Evolutionary conservation across 2,329 filamentous ascomycete genomes (phyloP).

Genomic region (Blastomyces gilchristii): DNA sequence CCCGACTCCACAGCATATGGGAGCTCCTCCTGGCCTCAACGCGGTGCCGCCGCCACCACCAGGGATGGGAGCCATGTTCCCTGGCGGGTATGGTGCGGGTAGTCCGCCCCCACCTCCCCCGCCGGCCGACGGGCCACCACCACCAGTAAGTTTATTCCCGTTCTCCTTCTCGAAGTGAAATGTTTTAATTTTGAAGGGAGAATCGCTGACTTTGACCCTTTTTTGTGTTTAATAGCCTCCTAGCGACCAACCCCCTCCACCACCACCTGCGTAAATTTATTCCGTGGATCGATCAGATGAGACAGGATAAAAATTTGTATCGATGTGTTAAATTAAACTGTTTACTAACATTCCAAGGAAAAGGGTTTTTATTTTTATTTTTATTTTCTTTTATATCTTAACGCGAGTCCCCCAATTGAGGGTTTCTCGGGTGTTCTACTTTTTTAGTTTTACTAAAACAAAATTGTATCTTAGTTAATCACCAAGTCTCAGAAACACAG

Average conservation of each 20-base stretch:
- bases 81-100: constrained; percentile 21
- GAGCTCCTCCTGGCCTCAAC: constrained; percentile 48
- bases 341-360: background rate
- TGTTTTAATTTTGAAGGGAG: background rate
- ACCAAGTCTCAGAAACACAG: background rate
- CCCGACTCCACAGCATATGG: constrained; percentile 37
- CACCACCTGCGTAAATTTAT: constrained; percentile 39
- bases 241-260: constrained; percentile 52
- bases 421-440: too few relatives aligned
- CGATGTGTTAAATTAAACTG: too few relatives aligned
- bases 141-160: constrained; percentile 27
- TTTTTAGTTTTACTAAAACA: background rate
- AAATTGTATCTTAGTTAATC: background rate
- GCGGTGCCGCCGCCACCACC: constrained; percentile 50
- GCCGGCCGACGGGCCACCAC: constrained; percentile 34
- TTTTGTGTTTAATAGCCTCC: constrained; percentile 28
- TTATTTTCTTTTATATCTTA: too few relatives aligned
- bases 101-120: constrained; percentile 33
- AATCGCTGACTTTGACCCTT: constrained; percentile 15
- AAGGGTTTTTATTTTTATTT: background rate
- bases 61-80: constrained; percentile 31
- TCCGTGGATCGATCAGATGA: background rate
- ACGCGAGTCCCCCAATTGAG: too few relatives aligned
- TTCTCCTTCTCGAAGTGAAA: background rate
- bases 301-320: background rate